Evolutionary conservation across 2,329 filamentous ascomycete genomes (phyloP).

Genomic region (Fusarium albidum): DNA sequence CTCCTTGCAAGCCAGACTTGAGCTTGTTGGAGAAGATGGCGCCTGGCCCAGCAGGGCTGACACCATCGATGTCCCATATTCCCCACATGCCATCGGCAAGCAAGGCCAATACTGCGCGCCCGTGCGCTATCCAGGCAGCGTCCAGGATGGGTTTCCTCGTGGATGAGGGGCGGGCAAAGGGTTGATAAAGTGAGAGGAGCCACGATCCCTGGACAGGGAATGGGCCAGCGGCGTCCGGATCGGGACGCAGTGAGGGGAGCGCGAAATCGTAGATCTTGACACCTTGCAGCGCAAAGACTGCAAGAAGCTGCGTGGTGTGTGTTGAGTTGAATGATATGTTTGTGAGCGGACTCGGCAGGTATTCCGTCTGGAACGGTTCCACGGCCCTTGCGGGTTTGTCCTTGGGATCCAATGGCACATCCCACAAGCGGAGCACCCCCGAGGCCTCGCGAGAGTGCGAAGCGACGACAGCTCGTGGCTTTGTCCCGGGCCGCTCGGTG

Average conservation of each 20-base stretch:
- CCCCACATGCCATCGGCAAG: slow-evolving; percentile 73
- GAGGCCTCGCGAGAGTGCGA: slow-evolving; percentile 67
- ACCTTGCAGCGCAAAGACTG: slow-evolving; percentile 62
- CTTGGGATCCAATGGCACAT: slow-evolving; percentile 58
- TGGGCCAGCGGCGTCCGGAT: slow-evolving; percentile 58
- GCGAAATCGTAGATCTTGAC: slow-evolving; percentile 71
- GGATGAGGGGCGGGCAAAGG: slow-evolving; percentile 58
- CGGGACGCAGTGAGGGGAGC: slow-evolving; percentile 58
- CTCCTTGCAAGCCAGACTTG: slow-evolving; percentile 62
- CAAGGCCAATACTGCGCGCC: slow-evolving; percentile 65
- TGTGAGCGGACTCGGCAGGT: slow-evolving; percentile 61
- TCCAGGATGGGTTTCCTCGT: slow-evolving; percentile 68
- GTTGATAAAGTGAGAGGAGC: slow-evolving; percentile 69
- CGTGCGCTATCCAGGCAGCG: slow-evolving; percentile 68
- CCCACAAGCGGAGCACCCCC: slow-evolving; percentile 66
- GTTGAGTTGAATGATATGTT: slow-evolving; percentile 69
- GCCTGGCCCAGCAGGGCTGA: slow-evolving; percentile 54
- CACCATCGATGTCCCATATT: slow-evolving; percentile 71
- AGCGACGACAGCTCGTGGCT: slow-evolving; percentile 62
- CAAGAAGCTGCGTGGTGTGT: slow-evolving; percentile 65
- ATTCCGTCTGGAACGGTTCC: slow-evolving; percentile 68
- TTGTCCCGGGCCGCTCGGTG: slow-evolving; percentile 47
- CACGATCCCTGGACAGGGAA: slow-evolving; percentile 69
- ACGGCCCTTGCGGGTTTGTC: slow-evolving; percentile 41
- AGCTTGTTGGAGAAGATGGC: slow-evolving; percentile 58